Evolutionary conservation across 768 basidiomycete species (phyloP), one percentile per base, ranked within the genome.

Genomic region (Russula compacta): DNA sequence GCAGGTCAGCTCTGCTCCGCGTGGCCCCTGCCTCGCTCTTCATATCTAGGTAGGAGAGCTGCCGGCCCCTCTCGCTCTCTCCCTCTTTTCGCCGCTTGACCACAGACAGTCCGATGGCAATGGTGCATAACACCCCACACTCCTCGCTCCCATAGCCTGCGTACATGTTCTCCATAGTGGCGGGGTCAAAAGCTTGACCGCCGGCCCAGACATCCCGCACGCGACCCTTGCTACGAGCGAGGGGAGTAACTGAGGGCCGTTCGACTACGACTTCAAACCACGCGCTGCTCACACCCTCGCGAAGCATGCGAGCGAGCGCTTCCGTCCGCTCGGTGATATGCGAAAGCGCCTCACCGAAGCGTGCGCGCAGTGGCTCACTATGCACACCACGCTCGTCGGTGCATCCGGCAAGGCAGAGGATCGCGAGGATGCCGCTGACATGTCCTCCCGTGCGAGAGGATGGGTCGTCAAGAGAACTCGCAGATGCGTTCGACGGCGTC

Each of bases 261-360:
- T 64, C 63, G n/a, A 54, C 53, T 32, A 33, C 54, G 39, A 70
- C 65, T 47, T 73, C 72, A 53, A 74, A 73, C 48, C 69, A 64
- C 7, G 68, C 69, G 59, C 72, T 73, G 67, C 72, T 70, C 24
- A 73, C 69, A 52, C 71, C 69, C 58, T 73, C 73, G 48, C 69
- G 69, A 32, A 73, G 53, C 14, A 66, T 68, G 17, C 43, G 63
- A 21, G 72, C 69, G 15, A 74, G 68, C 33, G 61, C 56, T 52
- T 69, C 67, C 17, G 72, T 68, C 21, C 67, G 67, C 33, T 72
- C 69, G 53, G 66, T 51, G 36, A 74, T 71, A 7, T 68, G 68
- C 15, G 63, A 58, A 17, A 74, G 58, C 6, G 67, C 59, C 7
- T 64, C 64, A n/a, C 72, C 73, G 62, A 68, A 73, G 38, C 70